These are phyloP conservation scores for Edaphochlamys debaryana DNA, from an alignment of 139 green algal species.

Conservation along the genomic window DNA sequence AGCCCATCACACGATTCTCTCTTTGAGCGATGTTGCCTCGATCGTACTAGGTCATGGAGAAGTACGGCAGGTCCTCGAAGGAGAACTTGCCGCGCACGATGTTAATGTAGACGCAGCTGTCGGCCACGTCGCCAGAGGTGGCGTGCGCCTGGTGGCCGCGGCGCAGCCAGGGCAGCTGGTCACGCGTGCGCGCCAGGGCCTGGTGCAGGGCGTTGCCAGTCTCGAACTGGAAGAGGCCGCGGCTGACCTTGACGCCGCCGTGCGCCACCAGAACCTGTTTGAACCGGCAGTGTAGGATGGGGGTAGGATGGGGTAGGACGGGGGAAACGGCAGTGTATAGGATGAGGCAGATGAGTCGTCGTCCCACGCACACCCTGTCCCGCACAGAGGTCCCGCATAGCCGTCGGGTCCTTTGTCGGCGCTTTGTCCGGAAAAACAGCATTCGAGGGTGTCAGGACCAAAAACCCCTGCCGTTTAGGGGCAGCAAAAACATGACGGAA, in stretches of 20 bases:
- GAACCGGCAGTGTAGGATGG: background rate
- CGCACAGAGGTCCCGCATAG: too few species aligned
- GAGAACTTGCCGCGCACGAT: background rate
- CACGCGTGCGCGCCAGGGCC: background rate
- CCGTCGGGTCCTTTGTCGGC: too few species aligned
- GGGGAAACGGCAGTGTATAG: too few species aligned
- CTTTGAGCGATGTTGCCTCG: background rate
- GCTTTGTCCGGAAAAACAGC: too few species aligned
- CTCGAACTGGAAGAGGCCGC: background rate
- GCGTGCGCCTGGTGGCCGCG: background rate
- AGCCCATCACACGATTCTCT: too few species aligned
- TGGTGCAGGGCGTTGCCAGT: background rate
- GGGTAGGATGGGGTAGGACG: too few species aligned
- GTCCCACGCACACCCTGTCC: too few species aligned
- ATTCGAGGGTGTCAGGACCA: too few species aligned
- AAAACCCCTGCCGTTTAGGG: too few species aligned
- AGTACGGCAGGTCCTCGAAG: constrained; percentile 3
- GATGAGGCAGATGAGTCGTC: too few species aligned
- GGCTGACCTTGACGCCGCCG: background rate
- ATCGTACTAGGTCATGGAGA: background rate
- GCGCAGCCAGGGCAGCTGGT: constrained; percentile 7
- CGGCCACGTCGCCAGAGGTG: background rate
- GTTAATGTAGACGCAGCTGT: background rate
- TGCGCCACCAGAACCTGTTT: background rate
- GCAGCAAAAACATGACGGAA: too few species aligned